Evolutionary conservation across 164 flowering plant species (phyloP).

Genomic region (Brasenia schreberi): DNA sequence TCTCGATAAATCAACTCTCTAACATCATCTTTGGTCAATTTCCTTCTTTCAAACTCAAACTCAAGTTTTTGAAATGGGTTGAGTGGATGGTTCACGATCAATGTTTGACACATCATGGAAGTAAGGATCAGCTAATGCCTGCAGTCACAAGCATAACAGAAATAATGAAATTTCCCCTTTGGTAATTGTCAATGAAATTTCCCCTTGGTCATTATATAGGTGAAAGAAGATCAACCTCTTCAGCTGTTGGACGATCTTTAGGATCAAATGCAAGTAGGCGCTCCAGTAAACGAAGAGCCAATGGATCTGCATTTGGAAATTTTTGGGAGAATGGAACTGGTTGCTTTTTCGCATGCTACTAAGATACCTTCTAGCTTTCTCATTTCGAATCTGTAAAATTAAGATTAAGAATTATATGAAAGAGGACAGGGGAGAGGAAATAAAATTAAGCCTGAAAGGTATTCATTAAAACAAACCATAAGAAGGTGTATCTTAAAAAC

Average conservation of each 20-base stretch:
- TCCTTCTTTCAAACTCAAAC: conserved; percentile 90
- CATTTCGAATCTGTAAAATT: conserved; percentile 93
- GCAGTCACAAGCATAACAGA: too few relatives aligned
- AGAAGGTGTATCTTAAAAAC: too few relatives aligned
- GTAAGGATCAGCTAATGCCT: conserved; percentile 92
- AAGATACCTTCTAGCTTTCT: conserved; percentile 80
- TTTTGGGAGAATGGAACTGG: conserved; percentile 60
- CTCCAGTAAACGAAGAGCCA: conserved; percentile 73
- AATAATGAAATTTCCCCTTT: too few relatives aligned
- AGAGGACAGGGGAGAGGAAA: too few relatives aligned
- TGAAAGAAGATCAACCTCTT: too few relatives aligned
- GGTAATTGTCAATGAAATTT: too few relatives aligned
- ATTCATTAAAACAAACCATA: too few relatives aligned
- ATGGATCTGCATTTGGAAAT: conserved; percentile 61
- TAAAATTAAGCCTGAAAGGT: too few relatives aligned
- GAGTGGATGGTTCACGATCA: conserved; percentile 70
- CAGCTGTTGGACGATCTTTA: conserved; percentile 83
- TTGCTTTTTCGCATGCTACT: conserved; percentile 57
- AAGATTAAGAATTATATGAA: too few relatives aligned
- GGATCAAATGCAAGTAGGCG: conserved; percentile 88
- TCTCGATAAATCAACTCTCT: conserved; percentile 88
- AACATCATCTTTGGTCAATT: conserved; percentile 65
- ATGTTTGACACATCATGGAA: conserved; percentile 65
- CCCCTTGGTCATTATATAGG: too few relatives aligned
- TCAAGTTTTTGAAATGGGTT: conserved; percentile 86